phyloP scores from a whole-genome alignment of 495 filamentous ascomycete species.

The Xylaria cubensis region DNA sequence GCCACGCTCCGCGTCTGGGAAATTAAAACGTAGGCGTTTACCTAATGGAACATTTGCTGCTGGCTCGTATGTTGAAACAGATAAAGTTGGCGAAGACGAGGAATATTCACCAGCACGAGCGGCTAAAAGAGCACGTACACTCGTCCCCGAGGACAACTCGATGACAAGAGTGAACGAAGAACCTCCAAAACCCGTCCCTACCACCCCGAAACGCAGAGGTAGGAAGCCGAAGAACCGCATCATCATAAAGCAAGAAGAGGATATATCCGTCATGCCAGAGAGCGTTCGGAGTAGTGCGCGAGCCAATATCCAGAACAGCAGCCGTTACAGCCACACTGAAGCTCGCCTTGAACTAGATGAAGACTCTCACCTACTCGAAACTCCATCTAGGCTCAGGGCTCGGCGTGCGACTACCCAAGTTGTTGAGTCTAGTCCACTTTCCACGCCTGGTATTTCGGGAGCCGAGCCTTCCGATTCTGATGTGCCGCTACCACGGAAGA shows the following conservation, averaged over 20 bases:
- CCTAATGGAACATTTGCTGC: conserved; percentile 26
- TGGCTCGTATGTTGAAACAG: not conserved
- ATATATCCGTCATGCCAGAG: conserved; percentile 21
- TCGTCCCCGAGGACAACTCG: conserved; percentile 28
- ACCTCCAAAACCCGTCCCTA: conserved; percentile 1
- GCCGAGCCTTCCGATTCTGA: conserved; percentile 38
- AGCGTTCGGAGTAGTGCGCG: conserved; percentile 26
- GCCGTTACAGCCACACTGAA: conserved; percentile 37
- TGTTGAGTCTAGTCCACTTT: conserved; percentile 38
- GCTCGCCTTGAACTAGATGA: conserved; percentile 36
- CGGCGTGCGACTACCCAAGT: conserved; percentile 30
- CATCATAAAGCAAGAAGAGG: conserved; percentile 19
- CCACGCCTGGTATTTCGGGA: conserved; percentile 30
- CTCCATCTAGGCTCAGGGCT: conserved; percentile 31
- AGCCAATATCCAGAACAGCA: conserved; percentile 21
- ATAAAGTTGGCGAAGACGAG: conserved; percentile 1
- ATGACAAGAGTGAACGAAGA: conserved; percentile 25
- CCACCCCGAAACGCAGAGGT: conserved; percentile 34
- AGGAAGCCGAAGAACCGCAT: conserved; percentile 39
- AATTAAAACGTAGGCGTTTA: conserved; percentile 33
- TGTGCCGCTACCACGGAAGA: conserved; percentile 24
- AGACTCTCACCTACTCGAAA: conserved; percentile 30
- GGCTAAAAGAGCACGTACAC: conserved; percentile 25
- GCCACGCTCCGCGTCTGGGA: conserved; percentile 26
- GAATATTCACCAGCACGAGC: conserved; percentile 12